Evolutionary conservation across 2,329 filamentous ascomycete species (phyloP), one percentile per base, ranked within the genome.

Genomic region (Penicillium olsonii): DNA sequence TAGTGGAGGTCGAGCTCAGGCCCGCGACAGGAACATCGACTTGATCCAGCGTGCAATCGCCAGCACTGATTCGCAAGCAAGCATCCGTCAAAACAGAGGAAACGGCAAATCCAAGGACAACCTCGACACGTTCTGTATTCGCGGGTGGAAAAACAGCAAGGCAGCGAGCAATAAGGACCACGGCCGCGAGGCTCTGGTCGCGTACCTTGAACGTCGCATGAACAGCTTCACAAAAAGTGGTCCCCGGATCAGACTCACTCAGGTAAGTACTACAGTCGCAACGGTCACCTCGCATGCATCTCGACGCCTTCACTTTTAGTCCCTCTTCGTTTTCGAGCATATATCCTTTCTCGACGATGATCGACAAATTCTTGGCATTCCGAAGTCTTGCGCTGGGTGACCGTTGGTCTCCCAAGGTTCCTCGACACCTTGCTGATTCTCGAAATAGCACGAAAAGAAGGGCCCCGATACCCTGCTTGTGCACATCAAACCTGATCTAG

Each of bases 151-250:
- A 62, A 71, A 81, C 37, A 90, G 87, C 74, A 90, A 86, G 68
- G 87, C 85, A 7, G 78, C 81, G 10, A 76, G 67, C 22, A 88
- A 90, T 56, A 66, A 79, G 24, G 87, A 87, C 47, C 85, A 87
- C 41, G 87, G 87, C 17, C 65, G 87, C 20, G 78, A 79, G 52
- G 81, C 83, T 51, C 75, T 90, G 24, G 68, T 90, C 45, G 75
- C 76, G 42, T 90, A 90, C 65, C 72, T 91, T 55, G 85, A 90
- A 71, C 83, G 84, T 62, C 90, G 90, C 69, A 81, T 87, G 39
- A 78, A 79, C 47, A 72, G 77, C 56, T 52, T 65, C 56, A 74
- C 75, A 52, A 77, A 77, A 66, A 50, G 64, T 60, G 63, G 74
- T 63, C 77, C 80, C 63, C 75, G 76, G 59, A 76, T 88, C 61